These are phyloP conservation scores for Leptographium flavum DNA, from an alignment of 2,329 filamentous ascomycete species.

Conservation along the genomic window DNA sequence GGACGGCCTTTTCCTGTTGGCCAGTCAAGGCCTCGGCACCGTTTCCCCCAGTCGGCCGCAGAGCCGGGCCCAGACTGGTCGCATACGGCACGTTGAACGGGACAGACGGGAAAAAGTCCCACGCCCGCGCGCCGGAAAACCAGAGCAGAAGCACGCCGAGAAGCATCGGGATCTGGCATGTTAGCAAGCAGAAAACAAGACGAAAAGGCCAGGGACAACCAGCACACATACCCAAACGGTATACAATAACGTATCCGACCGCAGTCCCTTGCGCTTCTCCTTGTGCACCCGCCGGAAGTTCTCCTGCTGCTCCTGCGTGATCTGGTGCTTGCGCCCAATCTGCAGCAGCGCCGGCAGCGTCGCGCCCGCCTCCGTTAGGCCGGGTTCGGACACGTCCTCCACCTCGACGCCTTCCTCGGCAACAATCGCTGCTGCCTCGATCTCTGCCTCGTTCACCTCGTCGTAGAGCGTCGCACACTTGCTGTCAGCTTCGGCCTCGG, in stretches of 20 bases:
- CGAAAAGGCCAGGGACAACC: not conserved
- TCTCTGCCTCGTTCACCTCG: slow-evolving; percentile 16
- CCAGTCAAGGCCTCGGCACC: not conserved
- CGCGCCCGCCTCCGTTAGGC: not conserved
- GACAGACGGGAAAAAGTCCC: slow-evolving; percentile 9
- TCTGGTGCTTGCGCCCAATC: slow-evolving; percentile 48
- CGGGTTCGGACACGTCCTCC: not conserved
- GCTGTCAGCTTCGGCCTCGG: not conserved
- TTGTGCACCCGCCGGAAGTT: slow-evolving; percentile 46
- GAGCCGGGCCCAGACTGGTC: slow-evolving; percentile 8
- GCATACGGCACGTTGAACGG: slow-evolving; percentile 11
- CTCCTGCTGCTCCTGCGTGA: slow-evolving; percentile 52
- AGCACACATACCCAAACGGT: slow-evolving; percentile 46
- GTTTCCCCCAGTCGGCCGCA: not conserved
- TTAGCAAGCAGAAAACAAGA: not conserved
- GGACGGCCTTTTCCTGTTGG: not conserved
- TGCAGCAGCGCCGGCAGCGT: slow-evolving; percentile 31
- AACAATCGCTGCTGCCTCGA: slow-evolving; percentile 14
- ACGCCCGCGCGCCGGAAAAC: slow-evolving; percentile 9
- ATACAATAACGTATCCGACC: slow-evolving; percentile 51
- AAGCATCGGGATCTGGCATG: slow-evolving; percentile 10
- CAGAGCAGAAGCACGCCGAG: slow-evolving; percentile 11
- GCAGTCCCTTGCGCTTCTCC: slow-evolving; percentile 46
- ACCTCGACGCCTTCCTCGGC: not conserved
- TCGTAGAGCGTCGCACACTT: slow-evolving; percentile 40